These are phyloP conservation scores for Sparassis latifolia DNA, from an alignment of 1,284 basidiomycete genomes.

Conservation along the genomic window DNA sequence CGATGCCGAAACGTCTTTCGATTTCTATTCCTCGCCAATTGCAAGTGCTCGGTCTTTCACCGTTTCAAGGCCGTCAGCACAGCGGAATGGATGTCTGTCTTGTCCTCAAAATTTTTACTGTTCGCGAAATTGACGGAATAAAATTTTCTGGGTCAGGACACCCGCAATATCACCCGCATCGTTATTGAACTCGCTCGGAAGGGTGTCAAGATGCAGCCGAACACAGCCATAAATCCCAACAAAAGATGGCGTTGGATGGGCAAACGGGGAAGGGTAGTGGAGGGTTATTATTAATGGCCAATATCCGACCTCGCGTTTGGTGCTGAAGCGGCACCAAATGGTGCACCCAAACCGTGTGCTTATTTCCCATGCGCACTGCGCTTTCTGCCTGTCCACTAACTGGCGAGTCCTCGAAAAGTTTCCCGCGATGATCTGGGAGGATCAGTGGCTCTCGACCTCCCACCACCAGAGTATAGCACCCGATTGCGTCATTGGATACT, in stretches of 20 bases:
- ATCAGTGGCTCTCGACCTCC: no score
- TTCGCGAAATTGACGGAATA: not conserved
- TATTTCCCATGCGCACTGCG: no score
- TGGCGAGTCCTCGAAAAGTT: no score
- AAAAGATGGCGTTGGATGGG: slow-evolving; percentile 83
- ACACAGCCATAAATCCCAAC: slow-evolving; percentile 61
- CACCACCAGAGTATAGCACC: no score
- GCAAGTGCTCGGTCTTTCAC: slow-evolving; percentile 46
- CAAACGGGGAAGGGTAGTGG: slow-evolving; percentile 55
- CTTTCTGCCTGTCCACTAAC: no score
- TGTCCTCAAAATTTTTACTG: not conserved
- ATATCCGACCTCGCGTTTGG: not conserved
- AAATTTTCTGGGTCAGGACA: slow-evolving; percentile 49
- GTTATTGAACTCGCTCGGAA: slow-evolving; percentile 66
- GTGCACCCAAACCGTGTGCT: no score
- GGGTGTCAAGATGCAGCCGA: slow-evolving; percentile 64
- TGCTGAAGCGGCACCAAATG: no score
- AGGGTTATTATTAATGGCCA: slow-evolving; percentile 38
- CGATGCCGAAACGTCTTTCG: slow-evolving; percentile 26
- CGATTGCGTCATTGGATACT: no score
- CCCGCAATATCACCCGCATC: slow-evolving; percentile 79
- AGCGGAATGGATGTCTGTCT: slow-evolving; percentile 80
- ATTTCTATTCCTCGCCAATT: slow-evolving; percentile 64
- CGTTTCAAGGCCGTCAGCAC: slow-evolving; percentile 79
- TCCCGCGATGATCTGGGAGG: no score